Base-by-base conservation (phyloP, 148 eudicot genomes). In the Silene conica region DNA sequence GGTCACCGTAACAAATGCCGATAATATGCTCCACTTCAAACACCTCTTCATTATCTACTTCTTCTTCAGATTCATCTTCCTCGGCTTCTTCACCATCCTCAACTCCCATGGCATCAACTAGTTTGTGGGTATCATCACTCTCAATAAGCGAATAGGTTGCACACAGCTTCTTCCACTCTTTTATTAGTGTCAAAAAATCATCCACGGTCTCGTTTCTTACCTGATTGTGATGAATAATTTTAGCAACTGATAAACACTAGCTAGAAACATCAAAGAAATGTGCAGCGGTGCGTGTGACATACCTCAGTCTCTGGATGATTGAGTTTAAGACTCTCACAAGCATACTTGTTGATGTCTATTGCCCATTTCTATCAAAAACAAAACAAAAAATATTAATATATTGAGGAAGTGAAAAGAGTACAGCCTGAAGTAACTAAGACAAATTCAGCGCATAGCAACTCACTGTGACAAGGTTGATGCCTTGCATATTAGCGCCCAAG, bases 241-340 rank as follows among this genome's bases (percentile, higher is more conserved):
- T 1, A 22, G 4, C 1, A 67, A 21, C 1, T 9, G 3, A 22
- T 50, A 11, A 69, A 12, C 15, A 43, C 25, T 10, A 10, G 9
- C 14, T 20, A 3, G 3, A 22, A 6, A 22, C 63, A 31, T 2
- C 34, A 43, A 34, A 64, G 3, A 10, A 60, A 60, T 14, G 31
- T 14, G 31, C 34, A 31, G 2, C 34, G 34, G 34, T 5, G 4
- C 4, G 16, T 48, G 25, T 1, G 4, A 31, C 34, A 31, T 72
- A 80, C 98, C 86, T 92, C 22, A 5, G 99, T 89, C 75, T 92
- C 92, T 0, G 97, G 97, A 77, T 95, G 99, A 74, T 95, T 95
- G 13, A 85, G 65, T 21, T 75, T 82, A 1, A 95, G 71, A 69
- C 94, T 92, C 38, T 92, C 75, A 64, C 97, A 92, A 6, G 99